Conservation (phyloP, 208 protist species). For the Crithidia expoeki region DNA sequence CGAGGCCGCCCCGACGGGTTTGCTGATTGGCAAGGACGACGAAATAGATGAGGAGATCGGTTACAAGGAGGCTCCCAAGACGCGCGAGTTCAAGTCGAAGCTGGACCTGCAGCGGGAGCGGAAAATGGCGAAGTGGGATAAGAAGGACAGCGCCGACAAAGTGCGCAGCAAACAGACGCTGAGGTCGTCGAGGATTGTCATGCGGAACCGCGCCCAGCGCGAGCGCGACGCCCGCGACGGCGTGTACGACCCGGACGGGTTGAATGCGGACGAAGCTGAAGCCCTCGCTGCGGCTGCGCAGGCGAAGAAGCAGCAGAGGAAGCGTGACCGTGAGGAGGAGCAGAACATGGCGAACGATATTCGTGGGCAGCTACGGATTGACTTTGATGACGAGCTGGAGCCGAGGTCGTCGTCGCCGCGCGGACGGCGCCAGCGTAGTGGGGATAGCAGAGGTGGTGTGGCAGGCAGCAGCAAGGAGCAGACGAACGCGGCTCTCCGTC, state of each 20-base stretch:
- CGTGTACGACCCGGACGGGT: conserved; percentile 57
- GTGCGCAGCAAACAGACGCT: conserved; percentile 88
- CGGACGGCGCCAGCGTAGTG: background rate
- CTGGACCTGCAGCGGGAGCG: conserved; percentile 70
- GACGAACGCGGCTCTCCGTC: conserved; percentile 49
- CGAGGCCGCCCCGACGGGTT: conserved; percentile 24
- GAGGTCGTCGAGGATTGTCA: conserved; percentile 71
- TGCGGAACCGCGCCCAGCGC: conserved; percentile 54
- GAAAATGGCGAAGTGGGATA: conserved; percentile 91
- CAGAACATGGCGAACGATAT: conserved; percentile 55
- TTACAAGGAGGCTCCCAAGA: conserved; percentile 76
- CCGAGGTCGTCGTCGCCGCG: conserved; percentile 3
- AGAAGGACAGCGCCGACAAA: conserved; percentile 90
- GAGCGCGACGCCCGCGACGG: conserved; percentile 47
- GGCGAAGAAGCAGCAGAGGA: conserved; percentile 31
- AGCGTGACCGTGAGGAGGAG: conserved; percentile 40
- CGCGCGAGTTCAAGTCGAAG: conserved; percentile 73
- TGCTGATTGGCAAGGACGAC: conserved; percentile 58
- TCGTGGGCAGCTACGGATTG: conserved; percentile 36
- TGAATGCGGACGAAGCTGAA: conserved; percentile 45
- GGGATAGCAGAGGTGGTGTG: background rate
- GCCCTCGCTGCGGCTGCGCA: conserved; percentile 32
- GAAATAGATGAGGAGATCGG: conserved; percentile 88
- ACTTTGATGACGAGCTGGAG: conserved; percentile 21
- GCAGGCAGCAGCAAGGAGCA: conserved; percentile 7